phyloP scores from a whole-genome alignment of 2,329 filamentous ascomycete genomes.

The Dactylellina drechsleri region DNA sequence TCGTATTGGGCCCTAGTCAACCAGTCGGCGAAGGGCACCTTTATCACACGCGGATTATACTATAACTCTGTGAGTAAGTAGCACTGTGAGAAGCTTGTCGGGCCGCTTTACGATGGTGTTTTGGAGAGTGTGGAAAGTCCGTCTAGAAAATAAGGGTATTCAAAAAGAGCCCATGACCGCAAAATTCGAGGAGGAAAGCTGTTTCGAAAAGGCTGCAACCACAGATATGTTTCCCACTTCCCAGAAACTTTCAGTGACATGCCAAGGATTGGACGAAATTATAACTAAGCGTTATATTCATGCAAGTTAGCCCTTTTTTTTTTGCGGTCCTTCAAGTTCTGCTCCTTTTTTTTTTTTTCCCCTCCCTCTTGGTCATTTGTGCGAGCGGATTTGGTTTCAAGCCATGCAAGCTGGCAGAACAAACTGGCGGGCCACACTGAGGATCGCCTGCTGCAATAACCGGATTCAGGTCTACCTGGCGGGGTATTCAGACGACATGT shows the following conservation, averaged over 20 bases:
- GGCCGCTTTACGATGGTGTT: too few relatives aligned
- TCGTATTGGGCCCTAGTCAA: constrained; percentile 16
- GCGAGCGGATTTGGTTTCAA: constrained; percentile 25
- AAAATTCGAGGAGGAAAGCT: constrained; percentile 5
- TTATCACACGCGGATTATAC: too few relatives aligned
- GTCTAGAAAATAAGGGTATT: constrained; percentile 24
- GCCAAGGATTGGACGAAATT: constrained; percentile 43
- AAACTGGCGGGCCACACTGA: constrained; percentile 18
- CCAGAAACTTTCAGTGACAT: too few relatives aligned
- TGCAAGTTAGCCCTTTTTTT: constrained; percentile 49
- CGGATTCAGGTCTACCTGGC: constrained; percentile 34
- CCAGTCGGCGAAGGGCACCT: background rate
- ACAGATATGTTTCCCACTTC: constrained; percentile 18
- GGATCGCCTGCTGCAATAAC: constrained; percentile 46
- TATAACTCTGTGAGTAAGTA: too few relatives aligned
- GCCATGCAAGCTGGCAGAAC: constrained; percentile 31
- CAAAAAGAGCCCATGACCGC: background rate
- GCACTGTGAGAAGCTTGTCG: too few relatives aligned
- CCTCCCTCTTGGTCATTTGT: background rate
- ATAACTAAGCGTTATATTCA: constrained; percentile 25
- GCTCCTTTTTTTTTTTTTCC: background rate
- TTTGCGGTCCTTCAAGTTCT: background rate
- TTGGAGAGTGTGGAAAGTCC: too few relatives aligned
- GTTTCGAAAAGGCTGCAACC: constrained; percentile 10
- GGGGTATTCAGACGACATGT: constrained; percentile 27